A percentile compares a stretch with the other conserved stretches of the same genome.
Evolutionary conservation across 495 filamentous ascomycete genomes (phyloP).

Genomic region (Hypoxylon perforatum): DNA sequence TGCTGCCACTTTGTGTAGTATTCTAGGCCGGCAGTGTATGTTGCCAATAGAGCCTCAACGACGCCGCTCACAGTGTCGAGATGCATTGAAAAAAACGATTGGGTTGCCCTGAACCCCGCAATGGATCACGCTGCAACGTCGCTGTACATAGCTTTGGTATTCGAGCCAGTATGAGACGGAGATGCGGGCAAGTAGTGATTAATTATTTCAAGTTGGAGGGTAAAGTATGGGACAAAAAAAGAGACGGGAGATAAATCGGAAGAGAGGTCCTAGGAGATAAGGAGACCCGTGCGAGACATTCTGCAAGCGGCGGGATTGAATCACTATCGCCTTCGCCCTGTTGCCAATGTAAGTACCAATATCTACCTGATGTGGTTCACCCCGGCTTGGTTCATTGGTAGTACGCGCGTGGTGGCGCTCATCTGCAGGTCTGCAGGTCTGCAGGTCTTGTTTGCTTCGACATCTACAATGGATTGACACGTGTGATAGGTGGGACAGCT

Average conservation of each 20-base stretch:
- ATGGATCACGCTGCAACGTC: conserved; percentile 1
- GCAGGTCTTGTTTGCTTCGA: conserved; percentile 22
- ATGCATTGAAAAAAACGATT: conserved; percentile 40
- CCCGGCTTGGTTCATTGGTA: conserved; percentile 8
- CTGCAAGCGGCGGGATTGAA: conserved; percentile 5
- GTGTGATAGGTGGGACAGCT: conserved; percentile 13
- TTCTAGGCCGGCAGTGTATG: conserved; percentile 49
- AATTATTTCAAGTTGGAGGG: background rate
- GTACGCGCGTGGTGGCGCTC: conserved; percentile 18
- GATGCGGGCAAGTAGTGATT: background rate
- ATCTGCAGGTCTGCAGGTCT: conserved; percentile 32
- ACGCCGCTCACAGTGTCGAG: conserved; percentile 46
- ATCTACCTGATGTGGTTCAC: background rate
- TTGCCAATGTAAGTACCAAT: too few relatives aligned
- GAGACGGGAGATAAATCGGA: background rate
- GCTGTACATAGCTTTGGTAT: conserved; percentile 2
- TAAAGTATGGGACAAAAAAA: background rate
- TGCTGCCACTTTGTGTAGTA: conserved; percentile 50
- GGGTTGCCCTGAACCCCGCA: conserved; percentile 18
- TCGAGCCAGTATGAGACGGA: background rate
- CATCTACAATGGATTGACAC: conserved; percentile 3
- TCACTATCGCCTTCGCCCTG: too few relatives aligned
- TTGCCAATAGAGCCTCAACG: conserved; percentile 44
- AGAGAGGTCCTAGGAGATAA: background rate
- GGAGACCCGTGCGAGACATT: background rate